Base-by-base conservation (phyloP, 129 eudicot genomes). In the Heracleum sosnowskyi region DNA sequence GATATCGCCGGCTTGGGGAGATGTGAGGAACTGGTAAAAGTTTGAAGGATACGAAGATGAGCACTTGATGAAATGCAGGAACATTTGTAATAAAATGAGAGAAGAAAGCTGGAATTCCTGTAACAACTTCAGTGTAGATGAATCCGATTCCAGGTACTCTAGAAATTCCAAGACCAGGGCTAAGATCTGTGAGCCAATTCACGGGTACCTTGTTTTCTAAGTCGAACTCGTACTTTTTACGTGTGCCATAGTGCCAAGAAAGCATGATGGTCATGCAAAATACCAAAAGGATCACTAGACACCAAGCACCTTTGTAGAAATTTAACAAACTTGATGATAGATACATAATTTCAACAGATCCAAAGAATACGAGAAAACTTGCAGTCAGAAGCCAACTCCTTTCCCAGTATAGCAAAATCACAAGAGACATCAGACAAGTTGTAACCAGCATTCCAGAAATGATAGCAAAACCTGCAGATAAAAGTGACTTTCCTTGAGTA, bases 81-180 rank as follows among this genome's bases (percentile, higher is more conserved):
- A 94, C 80, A 80, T 94, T 94, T 7, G 93, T 87, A 76, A 91
- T 85, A 44, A 91, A 94, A 37, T 93, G 96, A 29, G 97, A 77
- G 75, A 94, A 94, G 85, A 91, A 89, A 79, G 97, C 93, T 0
- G 98, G 98, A 57, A 94, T 94, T 24, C 98, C 98, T 1, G 86
- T 82, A 5, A 88, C 89, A 39, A 94, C 82, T 45, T 94, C 96
- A 2, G 97, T 86, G 85, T 91, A 91, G 71, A 94, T 86, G 70
- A 94, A 91, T 44, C 96, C 97, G 11, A 94, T 87, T 34, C 97
- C 97, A 0, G 97, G 96, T 35, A 94, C 92, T 62, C 98, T 47
- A 5, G 96, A 86, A 57, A 91, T 82, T 36, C 93, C 97, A 18
- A 87, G 83, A 74, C 91, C 89, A 5, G 93, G 87, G 64, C 91